Evolutionary conservation across 2,329 filamentous ascomycete genomes (phyloP).

Genomic region (Ophiognomonia clavigignenti-juglandacearum): DNA sequence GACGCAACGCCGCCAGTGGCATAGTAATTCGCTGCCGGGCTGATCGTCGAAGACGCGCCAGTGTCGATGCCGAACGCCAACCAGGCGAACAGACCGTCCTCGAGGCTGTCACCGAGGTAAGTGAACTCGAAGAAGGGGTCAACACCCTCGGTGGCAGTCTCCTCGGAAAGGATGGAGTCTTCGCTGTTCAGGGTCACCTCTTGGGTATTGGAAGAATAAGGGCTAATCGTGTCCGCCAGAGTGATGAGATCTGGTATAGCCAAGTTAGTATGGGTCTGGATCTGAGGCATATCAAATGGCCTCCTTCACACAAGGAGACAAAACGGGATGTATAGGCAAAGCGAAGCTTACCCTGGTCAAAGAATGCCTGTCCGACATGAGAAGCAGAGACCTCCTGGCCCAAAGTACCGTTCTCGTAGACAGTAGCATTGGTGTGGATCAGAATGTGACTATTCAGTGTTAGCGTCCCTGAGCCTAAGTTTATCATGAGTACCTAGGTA

Average conservation of each 20-base stretch:
- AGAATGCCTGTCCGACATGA: slow-evolving; percentile 26
- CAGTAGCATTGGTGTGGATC: slow-evolving; percentile 26
- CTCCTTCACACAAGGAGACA: too few species aligned
- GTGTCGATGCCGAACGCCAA: slow-evolving; percentile 27
- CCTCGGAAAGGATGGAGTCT: slow-evolving; percentile 23
- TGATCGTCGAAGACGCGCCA: slow-evolving; percentile 19
- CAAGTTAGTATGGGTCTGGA: too few species aligned
- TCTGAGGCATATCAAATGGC: too few species aligned
- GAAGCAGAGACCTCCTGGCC: slow-evolving; percentile 25
- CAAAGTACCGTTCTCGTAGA: slow-evolving; percentile 36
- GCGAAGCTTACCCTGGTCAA: too few species aligned
- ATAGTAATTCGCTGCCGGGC: slow-evolving; percentile 22
- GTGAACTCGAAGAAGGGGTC: slow-evolving; percentile 26
- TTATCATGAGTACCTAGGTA: too few species aligned
- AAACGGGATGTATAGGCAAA: too few species aligned
- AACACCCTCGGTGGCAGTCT: slow-evolving; percentile 23
- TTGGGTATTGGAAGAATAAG: slow-evolving; percentile 24
- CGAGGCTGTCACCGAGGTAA: slow-evolving; percentile 20
- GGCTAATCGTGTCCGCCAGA: slow-evolving; percentile 18
- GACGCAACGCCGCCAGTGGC: slow-evolving; percentile 10
- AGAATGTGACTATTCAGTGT: too few species aligned
- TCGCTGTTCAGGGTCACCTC: slow-evolving; percentile 19
- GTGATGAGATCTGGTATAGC: slow-evolving; percentile 21
- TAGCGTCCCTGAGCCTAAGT: too few species aligned
- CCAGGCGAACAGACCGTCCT: slow-evolving; percentile 25